phyloP scores from a whole-genome alignment of 495 filamentous ascomycete genomes.

The Corynascus novoguineensis region DNA sequence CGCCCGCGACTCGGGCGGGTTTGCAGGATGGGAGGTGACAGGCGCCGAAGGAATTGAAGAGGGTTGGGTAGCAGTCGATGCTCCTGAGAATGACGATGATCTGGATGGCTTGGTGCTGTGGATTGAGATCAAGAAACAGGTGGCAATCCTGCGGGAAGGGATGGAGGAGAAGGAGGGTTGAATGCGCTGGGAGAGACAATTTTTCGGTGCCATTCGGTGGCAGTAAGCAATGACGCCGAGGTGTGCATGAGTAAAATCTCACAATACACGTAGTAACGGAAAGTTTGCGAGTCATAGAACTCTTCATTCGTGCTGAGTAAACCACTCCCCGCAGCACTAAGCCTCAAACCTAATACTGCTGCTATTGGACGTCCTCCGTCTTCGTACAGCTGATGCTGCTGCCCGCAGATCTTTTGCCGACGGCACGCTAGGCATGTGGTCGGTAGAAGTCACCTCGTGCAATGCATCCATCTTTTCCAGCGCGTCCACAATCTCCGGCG shows the following conservation, averaged over 20 bases:
- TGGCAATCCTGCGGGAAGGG: slow-evolving; percentile 49
- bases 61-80: slow-evolving; percentile 14
- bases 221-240: too few species aligned
- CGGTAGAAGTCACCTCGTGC: slow-evolving; percentile 8
- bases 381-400: slow-evolving; percentile 6
- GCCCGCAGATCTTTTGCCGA: slow-evolving; percentile 9
- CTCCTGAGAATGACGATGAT: slow-evolving; percentile 28
- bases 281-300: too few species aligned
- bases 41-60: slow-evolving; percentile 19
- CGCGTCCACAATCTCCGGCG: slow-evolving; percentile 41
- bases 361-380: slow-evolving; percentile 12
- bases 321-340: too few species aligned
- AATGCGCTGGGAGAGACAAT: too few species aligned
- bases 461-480: slow-evolving; percentile 31
- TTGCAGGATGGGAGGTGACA: background rate
- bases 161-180: slow-evolving; percentile 38
- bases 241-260: too few species aligned
- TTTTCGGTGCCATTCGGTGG: background rate
- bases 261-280: too few species aligned
- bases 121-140: slow-evolving; percentile 53
- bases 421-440: background rate
- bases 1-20: slow-evolving; percentile 26
- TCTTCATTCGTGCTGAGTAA: too few species aligned
- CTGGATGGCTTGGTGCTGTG: slow-evolving; percentile 46
- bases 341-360: slow-evolving; percentile 17